Evolutionary conservation across 2,329 filamentous ascomycete species (phyloP).

Genomic region (Sclerotinia spermophila): DNA sequence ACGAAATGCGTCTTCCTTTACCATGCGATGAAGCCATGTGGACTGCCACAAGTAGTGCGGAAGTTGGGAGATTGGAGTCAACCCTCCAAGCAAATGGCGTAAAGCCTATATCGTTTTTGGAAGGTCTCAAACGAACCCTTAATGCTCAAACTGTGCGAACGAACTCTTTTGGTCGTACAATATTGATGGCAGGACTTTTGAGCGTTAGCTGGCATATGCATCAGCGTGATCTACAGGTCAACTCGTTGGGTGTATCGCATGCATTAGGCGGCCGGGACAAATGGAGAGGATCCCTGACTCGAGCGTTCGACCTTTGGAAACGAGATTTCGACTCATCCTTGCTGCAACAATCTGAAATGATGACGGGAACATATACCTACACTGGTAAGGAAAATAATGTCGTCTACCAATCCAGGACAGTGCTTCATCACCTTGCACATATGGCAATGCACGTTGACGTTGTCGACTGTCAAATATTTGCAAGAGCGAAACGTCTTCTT

Average conservation of each 20-base stretch:
- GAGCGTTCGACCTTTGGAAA: conserved; percentile 92
- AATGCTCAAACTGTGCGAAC: conserved; percentile 83
- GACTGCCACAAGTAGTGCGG: conserved; percentile 82
- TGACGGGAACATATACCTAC: conserved; percentile 53
- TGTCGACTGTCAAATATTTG: conserved; percentile 96
- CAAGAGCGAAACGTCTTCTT: conserved; percentile 77
- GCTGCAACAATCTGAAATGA: conserved; percentile 49
- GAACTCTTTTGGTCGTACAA: conserved; percentile 88
- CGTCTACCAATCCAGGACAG: conserved; percentile 82
- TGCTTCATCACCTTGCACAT: conserved; percentile 88
- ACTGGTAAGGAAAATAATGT: conserved; percentile 58
- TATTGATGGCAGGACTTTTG: conserved; percentile 88
- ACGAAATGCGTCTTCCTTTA: conserved; percentile 86
- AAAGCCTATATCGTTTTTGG: conserved; percentile 82
- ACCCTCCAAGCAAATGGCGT: conserved; percentile 76
- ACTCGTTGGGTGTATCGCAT: conserved; percentile 73
- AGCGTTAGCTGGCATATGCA: conserved; percentile 98
- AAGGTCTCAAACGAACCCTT: conserved; percentile 84
- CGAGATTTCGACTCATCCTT: conserved; percentile 83
- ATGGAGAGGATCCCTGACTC: conserved; percentile 80
- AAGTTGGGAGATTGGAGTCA: conserved; percentile 80
- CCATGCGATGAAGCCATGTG: conserved; percentile 92
- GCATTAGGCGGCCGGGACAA: conserved; percentile 84
- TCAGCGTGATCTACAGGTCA: conserved; percentile 89
- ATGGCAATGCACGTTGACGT: conserved; percentile 98